phyloP scores from a whole-genome alignment of 2,329 filamentous ascomycete genomes.

The Phoma sp. region DNA sequence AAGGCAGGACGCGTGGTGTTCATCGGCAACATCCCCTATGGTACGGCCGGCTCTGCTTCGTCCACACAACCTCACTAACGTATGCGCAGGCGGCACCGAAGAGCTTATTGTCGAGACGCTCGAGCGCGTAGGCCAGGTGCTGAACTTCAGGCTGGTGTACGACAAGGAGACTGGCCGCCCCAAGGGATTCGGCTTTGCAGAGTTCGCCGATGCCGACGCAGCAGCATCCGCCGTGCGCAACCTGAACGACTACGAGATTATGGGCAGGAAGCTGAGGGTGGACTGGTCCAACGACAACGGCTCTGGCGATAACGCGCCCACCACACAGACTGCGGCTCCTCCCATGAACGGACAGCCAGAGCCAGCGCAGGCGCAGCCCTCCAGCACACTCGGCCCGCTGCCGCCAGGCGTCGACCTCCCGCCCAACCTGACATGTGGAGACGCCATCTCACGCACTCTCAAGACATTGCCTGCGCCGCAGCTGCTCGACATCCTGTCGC shows the following conservation, averaged over 20 bases:
- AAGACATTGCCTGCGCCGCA: constrained; percentile 85
- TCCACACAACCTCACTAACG: constrained; percentile 19
- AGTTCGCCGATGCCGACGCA: constrained; percentile 90
- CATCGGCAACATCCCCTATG: constrained; percentile 86
- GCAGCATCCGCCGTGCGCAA: constrained; percentile 95
- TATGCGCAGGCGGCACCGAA: constrained; percentile 78
- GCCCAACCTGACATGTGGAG: constrained; percentile 80
- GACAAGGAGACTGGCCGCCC: constrained; percentile 93
- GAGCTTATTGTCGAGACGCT: constrained; percentile 96
- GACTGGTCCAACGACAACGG: constrained; percentile 95
- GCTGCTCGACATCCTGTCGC: constrained; percentile 88
- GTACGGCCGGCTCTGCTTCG: constrained; percentile 52
- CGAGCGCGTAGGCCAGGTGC: constrained; percentile 84
- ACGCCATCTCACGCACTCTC: constrained; percentile 91
- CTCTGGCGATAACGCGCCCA: constrained; percentile 61
- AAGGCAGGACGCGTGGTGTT: constrained; percentile 81
- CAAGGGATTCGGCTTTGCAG: constrained; percentile 95
- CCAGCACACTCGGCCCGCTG: constrained; percentile 73
- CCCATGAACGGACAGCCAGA: constrained; percentile 51
- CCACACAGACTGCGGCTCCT: constrained; percentile 55
- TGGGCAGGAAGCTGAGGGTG: constrained; percentile 91
- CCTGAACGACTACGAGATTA: constrained; percentile 92
- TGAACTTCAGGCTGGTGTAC: constrained; percentile 92
- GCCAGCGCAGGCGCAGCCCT: constrained; percentile 47
- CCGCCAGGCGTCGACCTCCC: constrained; percentile 85